Evolutionary conservation across 768 basidiomycete genomes (phyloP), one percentile per base, ranked within the genome.

Genomic region (Lactarius pseudohatsudake): DNA sequence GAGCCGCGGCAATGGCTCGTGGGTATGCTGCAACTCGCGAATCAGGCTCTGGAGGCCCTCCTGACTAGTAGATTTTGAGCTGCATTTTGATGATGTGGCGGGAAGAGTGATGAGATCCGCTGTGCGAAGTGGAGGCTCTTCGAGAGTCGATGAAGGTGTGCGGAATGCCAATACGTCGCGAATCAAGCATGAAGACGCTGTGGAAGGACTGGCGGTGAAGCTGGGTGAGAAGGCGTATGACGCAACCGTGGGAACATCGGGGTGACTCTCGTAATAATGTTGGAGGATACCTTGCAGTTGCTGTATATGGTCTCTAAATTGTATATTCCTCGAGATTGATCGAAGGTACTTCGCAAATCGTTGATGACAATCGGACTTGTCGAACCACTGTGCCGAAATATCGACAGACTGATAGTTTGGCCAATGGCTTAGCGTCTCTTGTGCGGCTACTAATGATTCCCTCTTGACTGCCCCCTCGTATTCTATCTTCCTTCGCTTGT

Each of bases 281-380:
- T 40, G 30, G 18, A 59, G 45, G 36, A 67, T 58, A 2, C 1
- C 13, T 32, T 56, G 63, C n/a, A 67, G 20, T 8, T 50, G 40
- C 45, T 28, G 40, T 22, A 67, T 54, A 47, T 67, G 66, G 0
- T 55, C 20, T 32, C 5, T 34, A 8, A 67, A 16, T n/a, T 5
- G n/a, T 28, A 30, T 20, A 22, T 65, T 65, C 32, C 26, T 30
- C 8, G 58, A 60, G 10, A 67, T 38, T 15, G 57, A 59, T 32
- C 53, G 28, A n/a, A 59, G 7, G 22, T 64, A 64, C 18, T 55
- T 20, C 22, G 32, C 15, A 28, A 58, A 26, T 32, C 2, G 32
- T 28, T 2, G 28, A 9, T 9, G 16, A 36, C 61, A 57, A 32
- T 34, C 57, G 28, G 47, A 47, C 28, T 57, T 34, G 30, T 58